These are phyloP conservation scores for Talaromyces nanjingensis DNA, from an alignment of 495 filamentous ascomycete species.

Conservation along the genomic window DNA sequence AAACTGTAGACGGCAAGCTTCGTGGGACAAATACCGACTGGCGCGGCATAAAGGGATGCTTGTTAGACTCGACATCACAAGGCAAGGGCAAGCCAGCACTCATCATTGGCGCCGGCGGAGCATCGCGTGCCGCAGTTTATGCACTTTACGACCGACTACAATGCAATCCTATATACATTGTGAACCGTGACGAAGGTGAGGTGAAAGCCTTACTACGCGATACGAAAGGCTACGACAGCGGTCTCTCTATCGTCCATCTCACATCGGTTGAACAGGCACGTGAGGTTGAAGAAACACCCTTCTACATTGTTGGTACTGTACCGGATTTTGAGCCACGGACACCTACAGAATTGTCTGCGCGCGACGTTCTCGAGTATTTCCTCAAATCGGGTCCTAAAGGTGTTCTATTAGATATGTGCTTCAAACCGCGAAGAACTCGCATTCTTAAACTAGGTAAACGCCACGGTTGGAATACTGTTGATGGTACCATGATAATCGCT, in stretches of 20 bases:
- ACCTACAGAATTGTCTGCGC: constrained; percentile 40
- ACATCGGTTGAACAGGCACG: constrained; percentile 43
- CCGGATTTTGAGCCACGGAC: constrained; percentile 55
- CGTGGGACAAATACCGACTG: constrained; percentile 68
- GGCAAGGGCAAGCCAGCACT: constrained; percentile 41
- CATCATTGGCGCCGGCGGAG: constrained; percentile 57
- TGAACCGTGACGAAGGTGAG: constrained; percentile 55
- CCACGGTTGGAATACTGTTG: constrained; percentile 52
- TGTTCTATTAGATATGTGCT: constrained; percentile 65
- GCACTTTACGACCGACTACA: constrained; percentile 49
- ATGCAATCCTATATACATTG: constrained; percentile 52
- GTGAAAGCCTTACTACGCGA: constrained; percentile 48
- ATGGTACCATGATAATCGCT: constrained; percentile 59
- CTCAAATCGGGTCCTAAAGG: constrained; percentile 43
- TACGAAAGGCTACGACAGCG: constrained; percentile 13
- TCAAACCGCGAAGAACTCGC: constrained; percentile 57
- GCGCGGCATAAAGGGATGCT: constrained; percentile 54
- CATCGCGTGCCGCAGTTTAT: constrained; percentile 49
- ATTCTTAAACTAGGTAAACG: constrained; percentile 43
- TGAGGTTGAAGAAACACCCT: constrained; percentile 29
- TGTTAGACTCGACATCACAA: constrained; percentile 24
- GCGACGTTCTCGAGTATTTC: constrained; percentile 46
- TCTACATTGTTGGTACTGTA: constrained; percentile 53
- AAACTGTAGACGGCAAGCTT: constrained; percentile 34
- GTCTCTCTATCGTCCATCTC: constrained; percentile 42